Conservation (phyloP, 352 stramenopile genomes). For the Stramenopiles sp. region DNA sequence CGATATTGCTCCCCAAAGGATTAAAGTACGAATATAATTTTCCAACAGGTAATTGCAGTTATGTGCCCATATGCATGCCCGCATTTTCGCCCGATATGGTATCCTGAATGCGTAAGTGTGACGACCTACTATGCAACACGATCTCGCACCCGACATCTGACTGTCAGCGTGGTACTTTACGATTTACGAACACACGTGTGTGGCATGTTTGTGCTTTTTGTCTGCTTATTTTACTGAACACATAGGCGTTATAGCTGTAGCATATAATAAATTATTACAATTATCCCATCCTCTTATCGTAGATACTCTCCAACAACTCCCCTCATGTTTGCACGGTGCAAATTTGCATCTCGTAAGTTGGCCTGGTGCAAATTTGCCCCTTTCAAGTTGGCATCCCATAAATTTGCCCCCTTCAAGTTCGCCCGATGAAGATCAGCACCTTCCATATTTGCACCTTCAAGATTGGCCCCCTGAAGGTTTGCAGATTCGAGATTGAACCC, state of each 20-base stretch:
- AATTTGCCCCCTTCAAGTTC: slow-evolving; percentile 5
- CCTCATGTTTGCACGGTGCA: slow-evolving; percentile 9
- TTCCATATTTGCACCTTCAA: slow-evolving; percentile 11
- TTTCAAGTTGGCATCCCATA: slow-evolving; percentile 12
- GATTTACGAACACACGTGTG: neutral
- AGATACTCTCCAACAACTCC: neutral
- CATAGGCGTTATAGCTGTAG: neutral
- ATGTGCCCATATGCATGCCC: neutral
- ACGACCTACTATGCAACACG: too few relatives aligned
- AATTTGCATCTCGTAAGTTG: slow-evolving; percentile 9
- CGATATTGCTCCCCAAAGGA: neutral
- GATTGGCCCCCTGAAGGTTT: slow-evolving; percentile 2
- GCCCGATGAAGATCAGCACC: neutral
- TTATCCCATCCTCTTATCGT: neutral
- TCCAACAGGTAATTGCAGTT: neutral
- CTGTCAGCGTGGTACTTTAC: too few relatives aligned
- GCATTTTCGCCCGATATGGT: neutral
- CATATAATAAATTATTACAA: neutral
- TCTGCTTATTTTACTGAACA: too few relatives aligned
- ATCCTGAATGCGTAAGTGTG: too few relatives aligned
- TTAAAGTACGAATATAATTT: neutral
- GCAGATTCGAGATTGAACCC: slow-evolving; percentile 8
- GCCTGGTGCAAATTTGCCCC: slow-evolving; percentile 7
- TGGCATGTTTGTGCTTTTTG: too few relatives aligned
- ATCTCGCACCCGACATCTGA: too few relatives aligned